Percentiles rank a stretch among this genome's conserved stretches.
These are phyloP conservation scores for Cucurbita moschata DNA, from an alignment of 306 rosid genomes.

Conservation along the genomic window DNA sequence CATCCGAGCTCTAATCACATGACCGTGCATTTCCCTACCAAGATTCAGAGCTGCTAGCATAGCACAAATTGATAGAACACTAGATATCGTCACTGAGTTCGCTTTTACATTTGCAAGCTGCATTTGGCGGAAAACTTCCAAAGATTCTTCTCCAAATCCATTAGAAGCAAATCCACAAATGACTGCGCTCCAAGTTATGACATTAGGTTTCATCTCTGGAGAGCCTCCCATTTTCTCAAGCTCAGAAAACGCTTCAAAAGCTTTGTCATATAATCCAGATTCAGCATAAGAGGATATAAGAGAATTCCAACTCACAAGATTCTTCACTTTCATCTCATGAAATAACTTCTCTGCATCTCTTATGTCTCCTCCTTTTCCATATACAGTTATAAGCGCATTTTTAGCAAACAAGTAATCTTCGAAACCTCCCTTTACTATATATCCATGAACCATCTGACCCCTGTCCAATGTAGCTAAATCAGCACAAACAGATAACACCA, in stretches of 20 bases:
- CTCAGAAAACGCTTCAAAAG: constrained; percentile 35
- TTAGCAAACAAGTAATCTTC: constrained; percentile 56
- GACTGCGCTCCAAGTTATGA: constrained; percentile 73
- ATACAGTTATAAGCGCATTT: constrained; percentile 50
- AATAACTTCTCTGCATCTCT: constrained; percentile 39
- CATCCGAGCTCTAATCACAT: constrained; percentile 36
- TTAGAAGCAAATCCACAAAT: constrained; percentile 48
- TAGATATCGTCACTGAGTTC: constrained; percentile 51
- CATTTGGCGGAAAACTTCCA: constrained; percentile 64
- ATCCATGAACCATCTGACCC: constrained; percentile 51
- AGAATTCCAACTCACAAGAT: constrained; percentile 69
- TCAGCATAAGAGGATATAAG: constrained; percentile 65
- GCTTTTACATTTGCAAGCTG: constrained; percentile 41
- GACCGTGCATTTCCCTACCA: constrained; percentile 67
- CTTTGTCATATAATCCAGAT: constrained; percentile 60
- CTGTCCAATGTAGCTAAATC: constrained; percentile 29
- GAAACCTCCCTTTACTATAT: constrained; percentile 57
- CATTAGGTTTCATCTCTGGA: constrained; percentile 40
- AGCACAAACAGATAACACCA: constrained; percentile 62
- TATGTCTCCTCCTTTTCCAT: constrained; percentile 44
- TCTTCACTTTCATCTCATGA: constrained; percentile 39
- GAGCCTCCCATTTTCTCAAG: constrained; percentile 22
- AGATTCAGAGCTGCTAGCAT: constrained; percentile 45
- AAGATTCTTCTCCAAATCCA: constrained; percentile 39
- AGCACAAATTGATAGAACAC: constrained; percentile 60